Evolutionary conservation across 2,329 filamentous ascomycete genomes (phyloP).

Genomic region (Rutstroemia sp.): DNA sequence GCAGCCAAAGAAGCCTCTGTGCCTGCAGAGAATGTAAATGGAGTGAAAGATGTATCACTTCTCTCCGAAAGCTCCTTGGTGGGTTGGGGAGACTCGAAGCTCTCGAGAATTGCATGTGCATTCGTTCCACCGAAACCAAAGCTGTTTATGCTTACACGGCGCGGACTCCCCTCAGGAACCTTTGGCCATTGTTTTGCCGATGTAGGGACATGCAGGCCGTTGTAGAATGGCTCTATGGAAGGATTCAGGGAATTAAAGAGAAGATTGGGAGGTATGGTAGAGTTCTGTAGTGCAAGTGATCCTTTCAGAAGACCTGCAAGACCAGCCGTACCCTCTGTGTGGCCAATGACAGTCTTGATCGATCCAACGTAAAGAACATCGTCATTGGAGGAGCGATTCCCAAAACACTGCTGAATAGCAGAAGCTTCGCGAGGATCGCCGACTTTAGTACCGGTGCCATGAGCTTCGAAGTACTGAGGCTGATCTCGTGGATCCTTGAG

Average conservation of each 20-base stretch:
- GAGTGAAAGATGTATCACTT: neutral
- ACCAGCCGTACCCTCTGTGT: conserved; percentile 24
- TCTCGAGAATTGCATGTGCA: conserved; percentile 31
- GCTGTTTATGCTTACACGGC: conserved; percentile 3
- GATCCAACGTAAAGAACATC: conserved; percentile 15
- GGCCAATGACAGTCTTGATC: conserved; percentile 24
- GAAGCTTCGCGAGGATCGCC: conserved; percentile 11
- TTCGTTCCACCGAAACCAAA: conserved; percentile 21
- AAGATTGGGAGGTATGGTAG: conserved; percentile 25
- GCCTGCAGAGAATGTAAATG: conserved; percentile 11
- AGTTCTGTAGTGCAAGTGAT: conserved; percentile 22
- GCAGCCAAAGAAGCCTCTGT: conserved; percentile 5
- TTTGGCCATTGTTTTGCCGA: neutral
- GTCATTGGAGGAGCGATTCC: neutral
- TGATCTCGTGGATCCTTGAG: neutral
- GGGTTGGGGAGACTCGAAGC: neutral
- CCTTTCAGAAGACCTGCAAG: conserved; percentile 25
- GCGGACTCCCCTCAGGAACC: conserved; percentile 5
- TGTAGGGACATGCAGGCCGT: neutral
- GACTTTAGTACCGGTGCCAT: conserved; percentile 25
- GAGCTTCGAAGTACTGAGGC: conserved; percentile 19
- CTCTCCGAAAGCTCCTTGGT: neutral
- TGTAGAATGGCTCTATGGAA: neutral
- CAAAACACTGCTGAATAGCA: neutral
- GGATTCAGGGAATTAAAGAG: conserved; percentile 28